These are phyloP conservation scores for Strobilomyces echinocephalus DNA, from an alignment of 768 basidiomycete genomes.

Conservation along the genomic window DNA sequence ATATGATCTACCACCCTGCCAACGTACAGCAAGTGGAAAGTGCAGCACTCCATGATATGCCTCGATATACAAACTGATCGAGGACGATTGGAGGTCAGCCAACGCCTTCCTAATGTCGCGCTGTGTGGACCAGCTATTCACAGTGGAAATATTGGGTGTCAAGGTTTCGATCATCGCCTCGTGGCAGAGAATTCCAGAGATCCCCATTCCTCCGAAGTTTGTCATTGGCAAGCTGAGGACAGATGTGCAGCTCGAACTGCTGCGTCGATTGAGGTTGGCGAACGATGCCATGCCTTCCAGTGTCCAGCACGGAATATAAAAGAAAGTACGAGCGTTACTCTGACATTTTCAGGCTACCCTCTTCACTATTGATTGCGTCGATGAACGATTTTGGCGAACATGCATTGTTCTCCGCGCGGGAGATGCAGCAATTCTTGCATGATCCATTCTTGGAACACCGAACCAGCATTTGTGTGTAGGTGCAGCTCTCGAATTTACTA, in stretches of 20 bases:
- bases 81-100: background rate
- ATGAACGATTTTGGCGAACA: background rate
- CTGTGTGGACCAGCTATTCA: background rate
- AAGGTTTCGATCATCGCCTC: background rate
- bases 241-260: too few relatives aligned
- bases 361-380: background rate
- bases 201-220: too few relatives aligned
- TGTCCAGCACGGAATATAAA: background rate
- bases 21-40: conserved; percentile 13
- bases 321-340: too few relatives aligned
- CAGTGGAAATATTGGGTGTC: background rate
- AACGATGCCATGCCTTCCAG: background rate
- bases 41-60: background rate
- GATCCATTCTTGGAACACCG: background rate
- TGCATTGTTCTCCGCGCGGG: background rate
- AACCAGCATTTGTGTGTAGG: conserved; percentile 1
- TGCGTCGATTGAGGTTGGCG: too few relatives aligned
- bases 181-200: background rate
- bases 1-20: background rate
- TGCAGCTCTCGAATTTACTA: background rate
- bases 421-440: background rate
- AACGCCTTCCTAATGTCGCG: background rate
- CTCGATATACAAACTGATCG: background rate
- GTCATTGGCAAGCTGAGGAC: too few relatives aligned
- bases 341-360: background rate